Base-by-base conservation (phyloP, 1,139 yeast species). In the Suhomyces yuchorum region DNA sequence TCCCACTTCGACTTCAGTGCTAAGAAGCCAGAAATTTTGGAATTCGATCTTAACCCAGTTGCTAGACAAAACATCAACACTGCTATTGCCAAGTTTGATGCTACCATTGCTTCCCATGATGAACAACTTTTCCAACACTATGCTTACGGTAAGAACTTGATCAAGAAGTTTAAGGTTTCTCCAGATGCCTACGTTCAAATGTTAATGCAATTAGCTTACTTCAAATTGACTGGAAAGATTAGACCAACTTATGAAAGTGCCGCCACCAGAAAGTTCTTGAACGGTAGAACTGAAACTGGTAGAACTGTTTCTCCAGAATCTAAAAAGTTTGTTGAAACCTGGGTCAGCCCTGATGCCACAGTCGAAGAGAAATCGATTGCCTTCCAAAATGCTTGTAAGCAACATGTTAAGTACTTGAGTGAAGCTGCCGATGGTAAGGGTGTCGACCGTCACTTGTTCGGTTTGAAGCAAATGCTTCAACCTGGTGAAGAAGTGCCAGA, bases 201-300 rank as follows among this genome's bases (percentile, higher is more conserved):
- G 80, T 62, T 86, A 63, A 81, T 87, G 62, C 95, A 87, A 70
- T 73, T 87, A 57, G 89, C 91, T 15, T 81, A 85, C 63, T 92
- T 76, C 77, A 91, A 91, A 70, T 77, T 84, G 70, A 80, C 90
- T 43, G 96, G 96, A 26, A 82, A 80, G 49, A 76, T 84, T 52
- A 80, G 95, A 65, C 97, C 97, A 54, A 93, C 98, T 22, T 93
- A 93, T 67, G 99, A 93, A 69, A 87, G 96, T 43, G 97, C 97
- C 7, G 91, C 98, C 23, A 92, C 98, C 4, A 82, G 98, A 68
- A 85, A 84, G 64, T 92, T 79, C 71, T 87, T 84, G 63, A 84
- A 82, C 60, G 99, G 99, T 49, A 83, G 99, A 68, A 93, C 98
- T n/a, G 99, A 93, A 70, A 87, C 97, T 36, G 92, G 96, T 54